Evolutionary conservation across 805 yeast genomes (phyloP).

Genomic region (Sugiyamaella floridensis): DNA sequence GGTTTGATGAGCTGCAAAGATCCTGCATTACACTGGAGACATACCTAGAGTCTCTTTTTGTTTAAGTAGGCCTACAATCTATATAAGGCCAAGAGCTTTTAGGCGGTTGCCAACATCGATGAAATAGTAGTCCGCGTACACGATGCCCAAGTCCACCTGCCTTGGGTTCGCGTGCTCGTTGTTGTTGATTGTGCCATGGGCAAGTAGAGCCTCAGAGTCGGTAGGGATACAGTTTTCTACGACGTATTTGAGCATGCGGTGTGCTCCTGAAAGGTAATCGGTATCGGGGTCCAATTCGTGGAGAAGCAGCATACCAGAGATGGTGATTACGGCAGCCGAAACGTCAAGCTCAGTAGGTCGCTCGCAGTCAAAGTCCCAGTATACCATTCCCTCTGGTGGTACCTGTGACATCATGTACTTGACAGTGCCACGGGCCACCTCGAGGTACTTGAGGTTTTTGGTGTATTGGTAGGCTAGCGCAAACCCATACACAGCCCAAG

Average conservation of each 20-base stretch:
- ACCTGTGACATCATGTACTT: conserved; percentile 24
- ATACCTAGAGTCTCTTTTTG: no score
- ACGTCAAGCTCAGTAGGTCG: conserved; percentile 25
- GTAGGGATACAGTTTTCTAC: conserved; percentile 19
- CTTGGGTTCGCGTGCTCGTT: conserved; percentile 20
- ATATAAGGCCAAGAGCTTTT: conserved; percentile 22
- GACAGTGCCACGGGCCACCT: conserved; percentile 24
- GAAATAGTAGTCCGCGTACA: conserved; percentile 31
- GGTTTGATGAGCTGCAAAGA: no score
- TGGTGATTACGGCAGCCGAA: conserved; percentile 30
- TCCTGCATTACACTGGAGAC: no score
- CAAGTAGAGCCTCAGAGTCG: conserved; percentile 24
- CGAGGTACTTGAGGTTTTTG: conserved; percentile 23
- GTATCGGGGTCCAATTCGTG: conserved; percentile 18
- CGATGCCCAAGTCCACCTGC: conserved; percentile 26
- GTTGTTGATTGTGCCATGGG: conserved; percentile 25
- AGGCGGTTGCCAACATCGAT: conserved; percentile 27
- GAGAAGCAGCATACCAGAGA: conserved; percentile 26
- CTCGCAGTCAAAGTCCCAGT: conserved; percentile 21
- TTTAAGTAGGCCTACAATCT: not conserved
- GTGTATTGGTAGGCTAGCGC: conserved; percentile 27
- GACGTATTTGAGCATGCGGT: conserved; percentile 19
- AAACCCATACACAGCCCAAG: conserved; percentile 31
- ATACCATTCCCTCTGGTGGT: conserved; percentile 25
- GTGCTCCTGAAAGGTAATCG: conserved; percentile 18